Conservation (phyloP, 495 filamentous ascomycete genomes). For the Echria macrotheca region DNA sequence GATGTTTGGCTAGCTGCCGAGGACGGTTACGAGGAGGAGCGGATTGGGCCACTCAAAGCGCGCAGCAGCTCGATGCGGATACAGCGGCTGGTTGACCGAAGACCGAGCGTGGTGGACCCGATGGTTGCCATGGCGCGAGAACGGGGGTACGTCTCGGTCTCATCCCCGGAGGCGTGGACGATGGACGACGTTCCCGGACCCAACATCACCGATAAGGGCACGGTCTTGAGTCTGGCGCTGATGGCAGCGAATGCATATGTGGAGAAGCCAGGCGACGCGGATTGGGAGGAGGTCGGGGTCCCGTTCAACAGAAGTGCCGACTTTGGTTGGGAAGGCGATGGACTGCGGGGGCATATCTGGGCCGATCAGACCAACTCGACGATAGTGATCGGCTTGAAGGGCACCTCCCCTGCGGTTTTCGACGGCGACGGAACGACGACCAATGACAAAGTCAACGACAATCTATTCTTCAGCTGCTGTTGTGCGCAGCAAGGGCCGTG, state of each 20-base stretch:
- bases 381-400: slow-evolving; percentile 87
- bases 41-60: slow-evolving; percentile 42
- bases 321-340: slow-evolving; percentile 91
- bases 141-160: slow-evolving; percentile 52
- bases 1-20: slow-evolving; percentile 59
- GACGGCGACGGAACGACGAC: slow-evolving; percentile 93
- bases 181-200: slow-evolving; percentile 74
- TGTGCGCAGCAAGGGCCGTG: slow-evolving; percentile 87
- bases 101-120: slow-evolving; percentile 65
- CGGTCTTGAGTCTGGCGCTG: slow-evolving; percentile 73
- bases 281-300: slow-evolving; percentile 78
- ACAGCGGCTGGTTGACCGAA: slow-evolving; percentile 75
- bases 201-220: slow-evolving; percentile 80
- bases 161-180: slow-evolving; percentile 71
- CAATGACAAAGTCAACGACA: slow-evolving; percentile 96
- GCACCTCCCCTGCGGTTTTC: slow-evolving; percentile 84
- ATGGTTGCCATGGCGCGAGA: slow-evolving; percentile 64
- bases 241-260: slow-evolving; percentile 91
- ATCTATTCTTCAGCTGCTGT: slow-evolving; percentile 95
- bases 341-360: slow-evolving; percentile 88
- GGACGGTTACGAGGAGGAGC: slow-evolving; percentile 49
- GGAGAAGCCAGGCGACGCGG: slow-evolving; percentile 57
- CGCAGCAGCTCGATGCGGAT: slow-evolving; percentile 60
- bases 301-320: slow-evolving; percentile 73
- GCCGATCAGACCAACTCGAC: slow-evolving; percentile 79